Base-by-base conservation (phyloP, 306 rosid genomes). In the Mimosa pudica region DNA sequence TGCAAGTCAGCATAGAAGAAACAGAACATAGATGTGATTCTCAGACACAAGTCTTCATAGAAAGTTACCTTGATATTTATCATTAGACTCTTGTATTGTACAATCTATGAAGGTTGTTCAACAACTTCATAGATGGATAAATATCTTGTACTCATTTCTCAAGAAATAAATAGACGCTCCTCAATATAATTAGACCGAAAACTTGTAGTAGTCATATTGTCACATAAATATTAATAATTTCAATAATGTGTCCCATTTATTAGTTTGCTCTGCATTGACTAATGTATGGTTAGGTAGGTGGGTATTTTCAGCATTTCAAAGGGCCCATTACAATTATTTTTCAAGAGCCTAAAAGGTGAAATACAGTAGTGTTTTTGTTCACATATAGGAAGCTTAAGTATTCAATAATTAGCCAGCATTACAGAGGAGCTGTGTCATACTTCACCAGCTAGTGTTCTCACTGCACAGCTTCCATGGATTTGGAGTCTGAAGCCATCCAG, bases 211-310 rank as follows among this genome's bases (percentile, higher is more conserved):
- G 52, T 72, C 67, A 67, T 66, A 68, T 66, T 66, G 68, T 30
- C 67, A 77, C 86, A 80, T 30, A 69, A 55, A n/a, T 55, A 77
- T 80, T 72, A 83, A 74, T 79, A 77, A 77, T 80, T 74, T n/a
- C 67, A 68, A 77, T 69, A 80, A 80, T 77, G 82, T 80, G 71
- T 79, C 75, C 83, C 80, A 83, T 73, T 82, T 73, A 80, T 82
- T 80, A 73, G 80, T 42, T 83, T 54, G 69, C 73, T 73, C 73
- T 77, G 65, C 69, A 80, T 77, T 86, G 84, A 86, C 85, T 65
- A 85, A 86, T 73, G 85, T 76, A 77, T 8, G 79, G 86, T 86
- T 86, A 80, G 89, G 89, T 86, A 73, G 85, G 85, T 70, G 84
- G 76, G 82, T 84, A 80, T 80, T 86, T 77, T 86, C 85, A 80